These are phyloP conservation scores for Thuidium tamariscinum DNA, from an alignment of 225 moss, liverwort and hornwort species.

Conservation along the genomic window DNA sequence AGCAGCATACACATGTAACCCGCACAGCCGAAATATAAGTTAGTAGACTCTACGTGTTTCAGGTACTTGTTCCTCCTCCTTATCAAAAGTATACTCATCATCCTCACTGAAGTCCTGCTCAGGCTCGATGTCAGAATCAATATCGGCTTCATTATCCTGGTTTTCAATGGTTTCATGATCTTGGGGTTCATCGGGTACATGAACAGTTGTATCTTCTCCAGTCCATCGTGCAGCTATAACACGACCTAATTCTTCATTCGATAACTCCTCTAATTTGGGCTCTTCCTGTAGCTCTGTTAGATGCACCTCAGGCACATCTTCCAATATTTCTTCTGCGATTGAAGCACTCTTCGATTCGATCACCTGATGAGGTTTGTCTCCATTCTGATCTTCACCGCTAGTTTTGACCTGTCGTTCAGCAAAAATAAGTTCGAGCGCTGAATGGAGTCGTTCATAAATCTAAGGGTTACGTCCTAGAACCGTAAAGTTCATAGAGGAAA, in stretches of 20 bases:
- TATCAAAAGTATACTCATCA: constrained; percentile 19
- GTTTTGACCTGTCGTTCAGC: constrained; percentile 14
- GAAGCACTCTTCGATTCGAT: not conserved
- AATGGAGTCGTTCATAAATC: not conserved
- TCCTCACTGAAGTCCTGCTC: constrained; percentile 59
- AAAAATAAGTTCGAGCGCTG: not conserved
- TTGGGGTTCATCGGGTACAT: constrained; percentile 20
- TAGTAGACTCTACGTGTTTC: constrained; percentile 32
- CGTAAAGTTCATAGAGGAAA: not conserved
- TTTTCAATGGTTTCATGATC: constrained; percentile 8
- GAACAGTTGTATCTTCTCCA: constrained; percentile 73
- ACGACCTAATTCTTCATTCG: constrained; percentile 69
- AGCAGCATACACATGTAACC: not conserved
- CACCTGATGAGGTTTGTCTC: not conserved
- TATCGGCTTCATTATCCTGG: constrained; percentile 20
- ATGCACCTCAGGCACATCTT: constrained; percentile 17
- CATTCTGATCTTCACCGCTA: constrained; percentile 12
- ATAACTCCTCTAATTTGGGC: constrained; percentile 59
- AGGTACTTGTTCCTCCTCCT: constrained; percentile 26
- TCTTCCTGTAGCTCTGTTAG: constrained; percentile 34
- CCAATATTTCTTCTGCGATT: constrained; percentile 1
- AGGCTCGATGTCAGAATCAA: constrained; percentile 25
- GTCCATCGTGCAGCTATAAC: constrained; percentile 91
- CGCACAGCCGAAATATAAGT: not conserved
- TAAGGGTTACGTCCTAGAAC: not conserved